phyloP scores from a whole-genome alignment of 768 basidiomycete species.

The Pleurotus pulmonarius region DNA sequence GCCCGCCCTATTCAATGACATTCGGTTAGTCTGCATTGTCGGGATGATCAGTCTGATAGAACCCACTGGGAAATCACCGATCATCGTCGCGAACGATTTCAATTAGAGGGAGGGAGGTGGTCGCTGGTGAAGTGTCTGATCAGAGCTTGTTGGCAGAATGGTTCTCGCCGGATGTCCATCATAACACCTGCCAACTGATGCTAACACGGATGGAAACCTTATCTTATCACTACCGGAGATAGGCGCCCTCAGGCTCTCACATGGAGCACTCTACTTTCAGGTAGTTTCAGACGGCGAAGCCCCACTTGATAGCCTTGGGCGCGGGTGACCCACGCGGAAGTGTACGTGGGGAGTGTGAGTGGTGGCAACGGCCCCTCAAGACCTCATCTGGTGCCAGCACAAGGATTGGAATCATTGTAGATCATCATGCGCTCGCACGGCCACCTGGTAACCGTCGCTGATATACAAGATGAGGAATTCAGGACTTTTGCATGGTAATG shows the following conservation, averaged over 20 bases:
- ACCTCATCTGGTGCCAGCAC: too few species aligned
- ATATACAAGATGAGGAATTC: too few species aligned
- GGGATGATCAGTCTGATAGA: background rate
- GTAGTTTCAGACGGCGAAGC: slow-evolving; percentile 1
- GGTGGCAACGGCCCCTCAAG: too few species aligned
- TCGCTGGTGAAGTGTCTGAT: background rate
- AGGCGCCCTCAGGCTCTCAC: background rate
- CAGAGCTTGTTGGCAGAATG: slow-evolving; percentile 3
- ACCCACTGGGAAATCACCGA: slow-evolving; percentile 5
- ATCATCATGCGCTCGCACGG: too few species aligned
- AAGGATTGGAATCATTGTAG: too few species aligned
- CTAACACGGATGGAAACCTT: background rate
- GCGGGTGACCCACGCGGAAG: too few species aligned
- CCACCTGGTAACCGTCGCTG: too few species aligned
- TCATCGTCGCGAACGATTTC: background rate
- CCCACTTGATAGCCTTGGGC: background rate
- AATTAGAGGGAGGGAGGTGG: background rate
- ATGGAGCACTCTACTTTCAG: background rate
- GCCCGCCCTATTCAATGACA: background rate
- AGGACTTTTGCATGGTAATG: too few species aligned
- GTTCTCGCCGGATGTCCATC: slow-evolving; percentile 1
- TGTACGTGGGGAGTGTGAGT: too few species aligned
- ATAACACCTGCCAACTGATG: slow-evolving; percentile 7
- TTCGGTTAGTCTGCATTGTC: background rate
- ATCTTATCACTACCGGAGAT: slow-evolving; percentile 6